Evolutionary conservation across 169 alveolate species (phyloP).

Genomic region (Fabrea salina): DNA sequence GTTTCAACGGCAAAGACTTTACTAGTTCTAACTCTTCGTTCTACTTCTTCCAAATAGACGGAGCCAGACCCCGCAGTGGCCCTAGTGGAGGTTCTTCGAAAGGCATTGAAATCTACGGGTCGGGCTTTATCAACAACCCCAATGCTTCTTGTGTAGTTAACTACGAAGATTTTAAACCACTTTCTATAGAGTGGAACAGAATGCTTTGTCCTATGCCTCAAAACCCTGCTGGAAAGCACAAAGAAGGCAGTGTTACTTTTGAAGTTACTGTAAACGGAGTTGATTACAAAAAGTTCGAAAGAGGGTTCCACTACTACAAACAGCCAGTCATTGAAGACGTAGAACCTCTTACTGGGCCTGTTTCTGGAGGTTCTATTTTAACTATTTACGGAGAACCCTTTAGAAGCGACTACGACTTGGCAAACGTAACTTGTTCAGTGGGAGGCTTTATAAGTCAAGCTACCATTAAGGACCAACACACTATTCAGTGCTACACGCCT

Average conservation of each 20-base stretch:
- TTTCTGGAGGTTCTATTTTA: slow-evolving; percentile 64
- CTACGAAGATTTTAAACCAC: slow-evolving; percentile 46
- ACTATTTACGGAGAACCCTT: slow-evolving; percentile 69
- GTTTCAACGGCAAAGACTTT: slow-evolving; percentile 74
- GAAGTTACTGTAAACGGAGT: slow-evolving; percentile 67
- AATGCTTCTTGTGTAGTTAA: slow-evolving; percentile 59
- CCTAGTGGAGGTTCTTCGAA: slow-evolving; percentile 72
- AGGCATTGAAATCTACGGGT: slow-evolving; percentile 62
- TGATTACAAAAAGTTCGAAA: slow-evolving; percentile 57
- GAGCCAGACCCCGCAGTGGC: slow-evolving; percentile 64
- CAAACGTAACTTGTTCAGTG: slow-evolving; percentile 61
- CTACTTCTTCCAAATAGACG: slow-evolving; percentile 63
- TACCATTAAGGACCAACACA: not conserved
- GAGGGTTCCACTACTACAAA: slow-evolving; percentile 76
- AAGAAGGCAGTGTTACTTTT: slow-evolving; percentile 67
- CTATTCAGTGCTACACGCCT: slow-evolving; percentile 33
- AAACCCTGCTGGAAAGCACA: slow-evolving; percentile 39
- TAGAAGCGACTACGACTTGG: slow-evolving; percentile 68
- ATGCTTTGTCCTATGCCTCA: slow-evolving; percentile 66
- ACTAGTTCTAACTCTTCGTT: slow-evolving; percentile 55
- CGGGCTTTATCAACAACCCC: slow-evolving; percentile 59
- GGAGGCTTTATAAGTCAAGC: slow-evolving; percentile 67
- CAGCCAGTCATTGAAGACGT: slow-evolving; percentile 62
- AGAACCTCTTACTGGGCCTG: slow-evolving; percentile 70
- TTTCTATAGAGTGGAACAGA: slow-evolving; percentile 41